Conservation (phyloP, 257 asterid species). For the Prunella vulgaris region DNA sequence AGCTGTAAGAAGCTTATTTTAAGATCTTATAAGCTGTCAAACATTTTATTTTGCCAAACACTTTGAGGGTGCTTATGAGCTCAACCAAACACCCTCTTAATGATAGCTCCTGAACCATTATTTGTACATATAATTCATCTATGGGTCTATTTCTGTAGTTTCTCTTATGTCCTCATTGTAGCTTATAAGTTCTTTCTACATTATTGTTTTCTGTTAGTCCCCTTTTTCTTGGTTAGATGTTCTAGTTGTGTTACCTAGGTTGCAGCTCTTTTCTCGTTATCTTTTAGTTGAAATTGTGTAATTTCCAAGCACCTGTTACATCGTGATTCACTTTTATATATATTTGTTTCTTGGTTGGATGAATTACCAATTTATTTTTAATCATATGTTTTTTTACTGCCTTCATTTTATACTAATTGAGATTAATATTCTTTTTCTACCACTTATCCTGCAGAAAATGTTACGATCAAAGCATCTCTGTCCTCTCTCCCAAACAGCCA, state of each 20-base stretch:
- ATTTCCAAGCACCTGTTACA: not conserved
- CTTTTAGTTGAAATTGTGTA: not conserved
- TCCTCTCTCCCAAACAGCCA: conserved; percentile 80
- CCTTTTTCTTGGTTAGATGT: not conserved
- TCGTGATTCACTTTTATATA: not conserved
- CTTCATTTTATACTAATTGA: not conserved
- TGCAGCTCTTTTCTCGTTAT: not conserved
- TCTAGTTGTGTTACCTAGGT: not conserved
- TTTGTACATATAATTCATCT: not conserved
- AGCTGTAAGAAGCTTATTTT: too few relatives aligned
- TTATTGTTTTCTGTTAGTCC: not conserved
- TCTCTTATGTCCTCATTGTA: not conserved
- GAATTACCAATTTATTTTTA: not conserved
- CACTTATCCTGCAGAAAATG: conserved; percentile 57
- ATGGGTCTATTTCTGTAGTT: not conserved
- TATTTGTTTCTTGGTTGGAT: too few relatives aligned
- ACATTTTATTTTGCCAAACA: too few relatives aligned
- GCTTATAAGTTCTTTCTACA: not conserved
- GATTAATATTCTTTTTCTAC: not conserved
- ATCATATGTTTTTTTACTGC: not conserved
- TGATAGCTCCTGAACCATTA: not conserved
- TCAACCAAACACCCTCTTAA: too few relatives aligned
- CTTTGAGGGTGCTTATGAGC: too few relatives aligned
- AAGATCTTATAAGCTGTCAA: too few relatives aligned
- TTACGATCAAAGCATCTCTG: conserved; percentile 84